Evolutionary conservation across 345 rosid species (phyloP).

Genomic region (Arabidopsis suecica): DNA sequence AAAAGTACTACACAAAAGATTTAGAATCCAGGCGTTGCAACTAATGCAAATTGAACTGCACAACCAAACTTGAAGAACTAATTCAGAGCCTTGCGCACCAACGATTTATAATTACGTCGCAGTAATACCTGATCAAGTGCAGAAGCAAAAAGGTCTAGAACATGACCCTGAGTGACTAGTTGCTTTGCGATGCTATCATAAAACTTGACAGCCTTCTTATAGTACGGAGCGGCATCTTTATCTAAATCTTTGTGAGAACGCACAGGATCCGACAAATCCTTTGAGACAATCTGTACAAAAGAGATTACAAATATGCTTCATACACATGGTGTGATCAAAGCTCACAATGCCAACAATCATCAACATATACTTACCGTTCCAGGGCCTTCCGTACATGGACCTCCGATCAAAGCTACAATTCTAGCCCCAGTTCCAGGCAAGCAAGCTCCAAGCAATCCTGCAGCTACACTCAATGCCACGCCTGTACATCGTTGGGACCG

Average conservation of each 20-base stretch:
- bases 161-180: conserved; percentile 80
- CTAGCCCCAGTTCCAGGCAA: conserved; percentile 85
- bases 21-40: not conserved
- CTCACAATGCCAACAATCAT: conserved; percentile 56
- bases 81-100: not conserved
- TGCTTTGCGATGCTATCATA: conserved; percentile 71
- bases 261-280: conserved; percentile 87
- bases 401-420: conserved; percentile 79
- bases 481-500: conserved; percentile 37
- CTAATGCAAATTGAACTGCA: not conserved
- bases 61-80: not conserved
- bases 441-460: conserved; percentile 82
- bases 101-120: not conserved
- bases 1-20: not conserved
- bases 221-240: conserved; percentile 73
- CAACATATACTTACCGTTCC: conserved; percentile 73
- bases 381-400: conserved; percentile 55
- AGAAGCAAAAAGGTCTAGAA: conserved; percentile 62
- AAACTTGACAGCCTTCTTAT: conserved; percentile 72
- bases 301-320: not conserved
- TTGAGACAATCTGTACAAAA: conserved; percentile 75
- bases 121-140: conserved; percentile 26
- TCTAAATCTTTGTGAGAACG: conserved; percentile 91
- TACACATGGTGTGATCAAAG: conserved; percentile 14
- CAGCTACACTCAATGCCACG: conserved; percentile 63